Percentiles rank a stretch among this genome's conserved stretches.
Conservation (phyloP, 1,284 basidiomycete genomes). For the Leucoagaricus sp. region DNA sequence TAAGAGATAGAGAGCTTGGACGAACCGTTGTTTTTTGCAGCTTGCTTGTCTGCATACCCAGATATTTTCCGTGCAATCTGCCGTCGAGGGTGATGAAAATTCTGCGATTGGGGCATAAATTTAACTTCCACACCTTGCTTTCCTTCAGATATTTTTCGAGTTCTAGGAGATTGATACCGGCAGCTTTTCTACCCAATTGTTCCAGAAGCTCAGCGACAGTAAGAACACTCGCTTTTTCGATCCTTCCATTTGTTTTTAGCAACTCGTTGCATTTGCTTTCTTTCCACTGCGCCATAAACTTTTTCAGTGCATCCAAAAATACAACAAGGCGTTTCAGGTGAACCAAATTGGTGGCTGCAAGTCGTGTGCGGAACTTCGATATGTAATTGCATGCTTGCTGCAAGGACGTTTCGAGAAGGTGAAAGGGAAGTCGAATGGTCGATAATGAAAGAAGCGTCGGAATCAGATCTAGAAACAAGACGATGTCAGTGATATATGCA, state of each 20-base stretch:
- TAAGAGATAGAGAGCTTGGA: conserved; percentile 20
- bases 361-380: conserved; percentile 72
- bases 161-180: conserved; percentile 79
- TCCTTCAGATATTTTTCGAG: conserved; percentile 82
- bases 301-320: conserved; percentile 69
- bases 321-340: conserved; percentile 81
- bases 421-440: conserved; percentile 66
- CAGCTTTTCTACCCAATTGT: conserved; percentile 66
- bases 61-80: conserved; percentile 77
- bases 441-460: conserved; percentile 88
- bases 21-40: conserved; percentile 49
- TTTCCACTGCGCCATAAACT: conserved; percentile 56
- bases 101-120: neutral
- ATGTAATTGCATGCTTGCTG: conserved; percentile 85
- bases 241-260: conserved; percentile 24
- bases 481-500: neutral
- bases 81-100: neutral
- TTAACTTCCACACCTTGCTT: conserved; percentile 68
- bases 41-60: conserved; percentile 75
- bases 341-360: conserved; percentile 76
- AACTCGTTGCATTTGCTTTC: neutral
- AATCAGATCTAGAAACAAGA: conserved; percentile 64
- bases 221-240: conserved; percentile 52
- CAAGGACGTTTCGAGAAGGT: conserved; percentile 63
- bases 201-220: conserved; percentile 66